These are phyloP conservation scores for Mycena rosella DNA, from an alignment of 768 basidiomycete genomes.

Conservation along the genomic window DNA sequence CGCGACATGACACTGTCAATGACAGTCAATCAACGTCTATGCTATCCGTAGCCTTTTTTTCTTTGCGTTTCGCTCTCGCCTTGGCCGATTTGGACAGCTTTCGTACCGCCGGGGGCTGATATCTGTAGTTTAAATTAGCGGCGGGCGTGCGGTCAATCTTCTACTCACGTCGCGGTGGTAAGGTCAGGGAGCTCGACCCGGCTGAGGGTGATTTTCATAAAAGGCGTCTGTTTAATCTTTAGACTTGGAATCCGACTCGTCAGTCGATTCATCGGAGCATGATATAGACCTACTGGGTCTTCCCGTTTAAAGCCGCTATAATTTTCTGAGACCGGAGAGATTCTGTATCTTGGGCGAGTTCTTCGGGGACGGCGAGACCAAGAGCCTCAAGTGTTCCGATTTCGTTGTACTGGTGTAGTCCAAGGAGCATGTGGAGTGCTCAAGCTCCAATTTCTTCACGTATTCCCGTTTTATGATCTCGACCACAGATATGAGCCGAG, in stretches of 20 bases:
- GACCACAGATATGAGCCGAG: slow-evolving; percentile 80
- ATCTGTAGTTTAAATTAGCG: slow-evolving; percentile 50
- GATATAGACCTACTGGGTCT: slow-evolving; percentile 64
- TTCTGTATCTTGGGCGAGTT: slow-evolving; percentile 31
- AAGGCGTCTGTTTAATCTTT: slow-evolving; percentile 69
- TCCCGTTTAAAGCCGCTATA: slow-evolving; percentile 64
- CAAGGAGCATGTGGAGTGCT: slow-evolving; percentile 56
- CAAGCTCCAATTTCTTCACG: slow-evolving; percentile 63
- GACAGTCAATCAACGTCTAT: slow-evolving; percentile 5
- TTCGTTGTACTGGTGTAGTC: slow-evolving; percentile 85
- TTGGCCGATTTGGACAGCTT: slow-evolving; percentile 71
- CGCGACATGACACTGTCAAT: too few species aligned
- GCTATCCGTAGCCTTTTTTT: slow-evolving; percentile 34
- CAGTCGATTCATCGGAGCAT: not conserved
- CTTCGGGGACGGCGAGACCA: slow-evolving; percentile 34
- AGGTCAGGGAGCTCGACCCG: slow-evolving; percentile 56
- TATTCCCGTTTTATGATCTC: slow-evolving; percentile 91
- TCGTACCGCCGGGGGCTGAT: slow-evolving; percentile 67
- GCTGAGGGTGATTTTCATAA: slow-evolving; percentile 78
- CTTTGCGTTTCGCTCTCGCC: slow-evolving; percentile 58
- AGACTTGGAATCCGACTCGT: slow-evolving; percentile 51
- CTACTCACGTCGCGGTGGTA: slow-evolving; percentile 65
- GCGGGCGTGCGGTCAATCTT: not conserved
- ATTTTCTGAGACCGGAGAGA: slow-evolving; percentile 51
- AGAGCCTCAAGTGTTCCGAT: slow-evolving; percentile 67